Evolutionary conservation across 306 rosid species (phyloP), one percentile per base, ranked within the genome.

Genomic region (Cucumis hystrix): DNA sequence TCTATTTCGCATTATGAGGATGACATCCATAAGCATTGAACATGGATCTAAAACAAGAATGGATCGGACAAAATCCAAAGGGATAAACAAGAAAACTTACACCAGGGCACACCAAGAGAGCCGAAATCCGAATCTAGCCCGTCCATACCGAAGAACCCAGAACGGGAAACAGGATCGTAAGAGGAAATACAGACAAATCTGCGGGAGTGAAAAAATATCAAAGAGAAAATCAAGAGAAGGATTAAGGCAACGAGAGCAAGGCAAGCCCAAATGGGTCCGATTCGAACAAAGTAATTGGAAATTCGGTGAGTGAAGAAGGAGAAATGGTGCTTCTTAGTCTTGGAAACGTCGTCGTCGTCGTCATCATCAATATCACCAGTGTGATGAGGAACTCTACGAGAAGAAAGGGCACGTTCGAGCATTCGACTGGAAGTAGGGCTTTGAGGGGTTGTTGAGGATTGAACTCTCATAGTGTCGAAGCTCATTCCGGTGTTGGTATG

Each of bases 21-120:
- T 12, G 37, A 61, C 61, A 15, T 16, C 73, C 15, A 60, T 21
- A 60, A 62, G 12, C 65, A 12, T 33, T 1, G 15, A 45, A 35
- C 62, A 69, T 65, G 77, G 73, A 83, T 52, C 82, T n/a, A 57
- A 41, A 54, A 59, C 49, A 7, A 15, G 2, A 41, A 25, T 16
- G 69, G 69, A 58, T 78, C 62, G 78, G 83, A 87, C 69, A 82
- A 45, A 37, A 76, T 18, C 35, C 66, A 37, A 74, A n/a, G 39
- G 28, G 30, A 33, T 11, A 67, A 70, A 14, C 65, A 25, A 49
- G 75, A 71, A 73, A 76, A 84, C 99, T 87, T 89, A 96, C 99
- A 96, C 87, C 99, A 96, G 77, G 99, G 99, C 70, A 96, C 99
- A 80, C 99, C 98, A 57, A 96, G 99, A 33, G 87, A 76, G 73